These are phyloP conservation scores for Scenedesmus sp. DNA, from an alignment of 163 green algal genomes.

Conservation along the genomic window DNA sequence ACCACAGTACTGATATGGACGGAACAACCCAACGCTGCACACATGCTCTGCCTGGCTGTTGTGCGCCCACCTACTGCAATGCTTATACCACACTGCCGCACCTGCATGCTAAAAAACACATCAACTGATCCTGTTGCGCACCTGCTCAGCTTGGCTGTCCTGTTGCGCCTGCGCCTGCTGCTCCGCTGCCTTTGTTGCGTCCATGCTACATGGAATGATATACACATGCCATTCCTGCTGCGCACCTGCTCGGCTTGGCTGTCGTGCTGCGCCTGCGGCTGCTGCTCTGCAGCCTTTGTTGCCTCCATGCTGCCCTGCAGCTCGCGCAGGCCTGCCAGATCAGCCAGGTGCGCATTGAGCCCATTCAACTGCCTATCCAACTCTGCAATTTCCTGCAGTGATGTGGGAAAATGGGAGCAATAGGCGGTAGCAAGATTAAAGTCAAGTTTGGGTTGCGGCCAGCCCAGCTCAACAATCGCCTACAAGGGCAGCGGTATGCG, in stretches of 20 bases:
- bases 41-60: no score
- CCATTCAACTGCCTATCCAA: not conserved
- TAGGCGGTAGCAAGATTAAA: no score
- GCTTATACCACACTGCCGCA: no score
- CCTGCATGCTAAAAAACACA: no score
- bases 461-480: not conserved
- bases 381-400: constrained; percentile 3
- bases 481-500: no score
- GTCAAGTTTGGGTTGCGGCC: not conserved
- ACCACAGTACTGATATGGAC: no score
- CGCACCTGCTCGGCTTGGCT: constrained; percentile 3
- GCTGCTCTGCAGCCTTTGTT: not conserved
- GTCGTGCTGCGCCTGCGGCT: not conserved
- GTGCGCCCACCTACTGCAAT: no score
- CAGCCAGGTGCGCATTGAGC: constrained; percentile 21
- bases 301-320: not conserved
- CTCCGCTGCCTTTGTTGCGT: not conserved
- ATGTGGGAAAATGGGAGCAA: no score
- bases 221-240: not conserved
- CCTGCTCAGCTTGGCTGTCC: not conserved
- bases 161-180: not conserved
- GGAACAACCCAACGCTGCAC: no score
- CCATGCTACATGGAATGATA: not conserved
- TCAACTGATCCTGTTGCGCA: not conserved
- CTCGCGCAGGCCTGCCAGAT: not conserved